Evolutionary conservation across 2,329 filamentous ascomycete genomes (phyloP).

Genomic region (Pezicula radicicola): DNA sequence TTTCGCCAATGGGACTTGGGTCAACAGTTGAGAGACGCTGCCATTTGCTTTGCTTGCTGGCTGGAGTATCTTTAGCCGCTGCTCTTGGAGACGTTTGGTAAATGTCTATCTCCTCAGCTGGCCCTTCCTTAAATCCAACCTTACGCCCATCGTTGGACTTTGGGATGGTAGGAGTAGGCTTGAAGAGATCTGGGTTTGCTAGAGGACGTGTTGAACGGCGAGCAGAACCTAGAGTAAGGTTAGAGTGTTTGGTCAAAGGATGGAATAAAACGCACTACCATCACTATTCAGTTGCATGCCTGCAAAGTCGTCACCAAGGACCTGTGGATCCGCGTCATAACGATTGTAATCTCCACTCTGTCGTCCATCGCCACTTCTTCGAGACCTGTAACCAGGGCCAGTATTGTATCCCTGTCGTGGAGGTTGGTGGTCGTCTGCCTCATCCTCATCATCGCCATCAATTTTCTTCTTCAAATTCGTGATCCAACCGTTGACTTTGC

Average conservation of each 20-base stretch:
- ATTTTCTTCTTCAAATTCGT: conserved; percentile 88
- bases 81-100: conserved; percentile 64
- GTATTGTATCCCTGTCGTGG: conserved; percentile 28
- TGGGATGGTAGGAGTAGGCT: conserved; percentile 48
- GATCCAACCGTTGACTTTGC: conserved; percentile 91
- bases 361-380: conserved; percentile 61
- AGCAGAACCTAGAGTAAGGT: conserved; percentile 44
- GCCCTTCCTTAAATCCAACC: conserved; percentile 53
- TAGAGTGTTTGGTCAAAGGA: background rate
- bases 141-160: conserved; percentile 43
- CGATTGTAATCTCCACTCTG: conserved; percentile 85
- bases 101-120: conserved; percentile 74
- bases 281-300: conserved; percentile 62
- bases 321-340: conserved; percentile 91
- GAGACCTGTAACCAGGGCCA: conserved; percentile 34
- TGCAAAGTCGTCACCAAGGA: conserved; percentile 86
- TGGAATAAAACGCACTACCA: conserved; percentile 41
- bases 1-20: conserved; percentile 77
- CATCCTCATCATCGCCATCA: conserved; percentile 79
- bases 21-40: conserved; percentile 87
- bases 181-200: conserved; percentile 79
- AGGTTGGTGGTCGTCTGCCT: conserved; percentile 23
- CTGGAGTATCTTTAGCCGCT: conserved; percentile 50
- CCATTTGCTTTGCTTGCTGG: conserved; percentile 86
- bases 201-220: conserved; percentile 60